Evolutionary conservation across 2,329 filamentous ascomycete genomes (phyloP).

Genomic region (Parastagonospora avenae): DNA sequence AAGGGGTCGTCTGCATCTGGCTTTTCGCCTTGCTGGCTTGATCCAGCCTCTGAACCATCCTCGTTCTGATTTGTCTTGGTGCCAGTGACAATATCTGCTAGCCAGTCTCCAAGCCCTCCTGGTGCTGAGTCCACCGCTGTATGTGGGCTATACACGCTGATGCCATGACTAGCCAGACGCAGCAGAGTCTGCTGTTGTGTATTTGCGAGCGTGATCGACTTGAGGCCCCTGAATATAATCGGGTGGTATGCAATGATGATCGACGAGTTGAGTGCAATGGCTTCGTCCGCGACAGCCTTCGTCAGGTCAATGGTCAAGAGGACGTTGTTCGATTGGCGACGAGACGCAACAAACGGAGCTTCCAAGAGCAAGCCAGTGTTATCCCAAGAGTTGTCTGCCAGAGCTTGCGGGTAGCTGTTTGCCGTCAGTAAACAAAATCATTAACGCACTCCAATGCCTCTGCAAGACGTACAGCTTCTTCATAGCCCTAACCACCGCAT

Average conservation of each 20-base stretch:
- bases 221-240: slow-evolving; percentile 93
- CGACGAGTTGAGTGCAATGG: slow-evolving; percentile 74
- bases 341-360: slow-evolving; percentile 65
- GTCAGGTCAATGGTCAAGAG: slow-evolving; percentile 92
- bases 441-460: background rate
- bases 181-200: slow-evolving; percentile 87
- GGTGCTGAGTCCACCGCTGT: slow-evolving; percentile 89
- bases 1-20: slow-evolving; percentile 44
- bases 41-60: slow-evolving; percentile 6
- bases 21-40: slow-evolving; percentile 9
- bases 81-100: slow-evolving; percentile 81
- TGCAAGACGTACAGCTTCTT: slow-evolving; percentile 68
- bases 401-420: slow-evolving; percentile 79
- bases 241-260: slow-evolving; percentile 93
- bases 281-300: slow-evolving; percentile 85
- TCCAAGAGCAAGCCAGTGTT: slow-evolving; percentile 87
- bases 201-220: slow-evolving; percentile 82
- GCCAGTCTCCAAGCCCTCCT: slow-evolving; percentile 89
- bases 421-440: slow-evolving; percentile 6
- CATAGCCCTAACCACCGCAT: slow-evolving; percentile 77
- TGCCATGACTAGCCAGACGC: slow-evolving; percentile 79
- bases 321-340: slow-evolving; percentile 67
- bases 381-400: slow-evolving; percentile 91
- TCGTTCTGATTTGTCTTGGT: slow-evolving; percentile 39
- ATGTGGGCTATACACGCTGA: slow-evolving; percentile 95